A percentile compares a stretch with the other conserved stretches of the same genome.
Evolutionary conservation across 352 stramenopile genomes (phyloP).

Genomic region (Globisporangium nodosum): DNA sequence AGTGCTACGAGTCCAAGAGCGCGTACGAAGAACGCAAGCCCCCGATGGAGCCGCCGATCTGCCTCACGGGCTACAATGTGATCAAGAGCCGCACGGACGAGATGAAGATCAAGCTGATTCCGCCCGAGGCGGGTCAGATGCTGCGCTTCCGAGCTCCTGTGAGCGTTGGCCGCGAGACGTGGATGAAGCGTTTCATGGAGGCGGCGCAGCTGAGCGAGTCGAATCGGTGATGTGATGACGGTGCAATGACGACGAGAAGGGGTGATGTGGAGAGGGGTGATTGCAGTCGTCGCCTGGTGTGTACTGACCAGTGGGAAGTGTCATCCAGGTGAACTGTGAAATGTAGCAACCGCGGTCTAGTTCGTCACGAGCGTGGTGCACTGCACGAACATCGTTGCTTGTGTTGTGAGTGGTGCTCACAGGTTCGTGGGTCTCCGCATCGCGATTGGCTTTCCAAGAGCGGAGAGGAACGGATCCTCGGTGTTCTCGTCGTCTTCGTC

Average conservation of each 20-base stretch:
- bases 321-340: no score
- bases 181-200: conserved; percentile 74
- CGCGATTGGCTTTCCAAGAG: conserved; percentile 27
- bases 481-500: conserved; percentile 9
- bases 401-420: background rate
- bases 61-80: conserved; percentile 61
- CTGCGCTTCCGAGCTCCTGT: conserved; percentile 67
- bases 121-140: conserved; percentile 58
- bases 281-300: background rate
- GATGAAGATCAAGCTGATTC: conserved; percentile 76
- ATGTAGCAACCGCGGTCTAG: background rate
- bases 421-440: background rate
- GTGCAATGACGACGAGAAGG: background rate
- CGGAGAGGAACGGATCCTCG: conserved; percentile 17
- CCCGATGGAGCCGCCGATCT: conserved; percentile 42
- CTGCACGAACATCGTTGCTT: background rate
- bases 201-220: conserved; percentile 40
- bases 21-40: conserved; percentile 53
- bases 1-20: conserved; percentile 74
- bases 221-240: background rate
- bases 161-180: conserved; percentile 66
- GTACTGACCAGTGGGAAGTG: no score
- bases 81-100: conserved; percentile 70
- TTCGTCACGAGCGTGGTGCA: background rate
- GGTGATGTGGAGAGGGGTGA: background rate